Base-by-base conservation (phyloP, 306 rosid species). In the Rosa rugosa region DNA sequence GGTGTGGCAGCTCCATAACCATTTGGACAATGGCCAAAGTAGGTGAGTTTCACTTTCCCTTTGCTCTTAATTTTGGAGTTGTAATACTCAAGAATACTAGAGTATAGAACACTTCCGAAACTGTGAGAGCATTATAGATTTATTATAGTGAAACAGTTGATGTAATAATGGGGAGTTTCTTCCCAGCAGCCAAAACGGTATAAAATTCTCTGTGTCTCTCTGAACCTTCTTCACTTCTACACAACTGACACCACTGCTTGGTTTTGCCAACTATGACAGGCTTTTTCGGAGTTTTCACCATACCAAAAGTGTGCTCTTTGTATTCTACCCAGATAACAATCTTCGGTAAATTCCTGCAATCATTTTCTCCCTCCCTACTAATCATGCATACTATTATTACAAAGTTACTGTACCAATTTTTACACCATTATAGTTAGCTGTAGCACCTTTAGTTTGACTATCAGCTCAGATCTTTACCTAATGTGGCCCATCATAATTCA, bases 1-100 rank as follows among this genome's bases (percentile, higher is more conserved):
- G 94, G 83, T 88, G 98, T 83, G 97, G 98, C 71, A 92, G 85
- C 84, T 89, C 82, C 86, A 83, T 94, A 73, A 90, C 98, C 73
- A 77, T 92, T 83, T 92, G 98, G 98, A 94, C 90, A 40, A 85
- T 92, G 89, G 72, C 79, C 69, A 92, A 90, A 85, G 82, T 85
- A 14, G 92, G 98, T 92, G 74, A 71, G 84, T 77, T 76, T 22
- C 65, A 23, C 44, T 17, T 25, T 4, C 1, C 27, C 67, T 62
- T 60, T 11, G 31, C 34, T 44, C 36, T 31, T 8, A 44, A 44
- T 44, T 44, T 44, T 31, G 36, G 36, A 8, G 11, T 8, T 8
- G 46, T 7, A 44, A 44, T 8, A 44, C 8, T 8, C 46, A 4
- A 44, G 46, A 44, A 44, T 11, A 44, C 11, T 44, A n/a, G n/a